Conservation (phyloP, 495 filamentous ascomycete genomes). For the Penicillium mononematosum region DNA sequence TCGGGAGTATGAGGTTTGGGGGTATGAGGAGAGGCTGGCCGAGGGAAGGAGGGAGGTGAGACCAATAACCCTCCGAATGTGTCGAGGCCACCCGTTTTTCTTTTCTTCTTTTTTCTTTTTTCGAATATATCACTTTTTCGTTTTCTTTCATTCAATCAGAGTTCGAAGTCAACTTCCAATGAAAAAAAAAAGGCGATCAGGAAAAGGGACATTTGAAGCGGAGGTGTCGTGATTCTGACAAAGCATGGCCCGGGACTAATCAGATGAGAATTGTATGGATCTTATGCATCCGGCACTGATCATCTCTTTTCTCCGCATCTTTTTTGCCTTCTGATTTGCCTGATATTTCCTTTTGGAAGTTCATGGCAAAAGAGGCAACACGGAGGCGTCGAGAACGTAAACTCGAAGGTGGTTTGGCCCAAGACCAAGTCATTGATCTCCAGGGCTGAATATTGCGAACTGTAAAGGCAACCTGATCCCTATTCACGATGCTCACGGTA, state of each 20-base stretch:
- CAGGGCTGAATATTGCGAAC: background rate
- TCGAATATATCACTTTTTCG: background rate
- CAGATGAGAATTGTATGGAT: slow-evolving; percentile 8
- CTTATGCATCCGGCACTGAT: slow-evolving; percentile 11
- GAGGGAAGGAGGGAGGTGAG: slow-evolving; percentile 20
- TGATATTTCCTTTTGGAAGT: background rate
- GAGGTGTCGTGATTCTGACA: slow-evolving; percentile 37
- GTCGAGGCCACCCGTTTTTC: background rate
- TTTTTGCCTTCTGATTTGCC: slow-evolving; percentile 5
- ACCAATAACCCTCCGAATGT: slow-evolving; percentile 7
- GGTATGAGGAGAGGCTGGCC: slow-evolving; percentile 18
- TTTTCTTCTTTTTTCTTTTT: background rate
- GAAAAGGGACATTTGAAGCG: slow-evolving; percentile 27
- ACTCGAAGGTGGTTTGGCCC: slow-evolving; percentile 1
- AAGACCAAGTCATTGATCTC: background rate
- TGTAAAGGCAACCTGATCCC: background rate
- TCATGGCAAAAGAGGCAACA: slow-evolving; percentile 12
- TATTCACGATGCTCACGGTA: background rate
- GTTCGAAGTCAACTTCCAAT: slow-evolving; percentile 6
- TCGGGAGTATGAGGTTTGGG: slow-evolving; percentile 5
- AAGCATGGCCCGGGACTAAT: slow-evolving; percentile 29
- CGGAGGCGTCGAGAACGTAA: background rate
- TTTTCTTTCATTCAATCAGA: background rate
- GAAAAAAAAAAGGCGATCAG: slow-evolving; percentile 6
- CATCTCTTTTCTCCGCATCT: background rate